Evolutionary conservation across 306 rosid genomes (phyloP), one percentile per base, ranked within the genome.

Genomic region (Inga oerstediana): DNA sequence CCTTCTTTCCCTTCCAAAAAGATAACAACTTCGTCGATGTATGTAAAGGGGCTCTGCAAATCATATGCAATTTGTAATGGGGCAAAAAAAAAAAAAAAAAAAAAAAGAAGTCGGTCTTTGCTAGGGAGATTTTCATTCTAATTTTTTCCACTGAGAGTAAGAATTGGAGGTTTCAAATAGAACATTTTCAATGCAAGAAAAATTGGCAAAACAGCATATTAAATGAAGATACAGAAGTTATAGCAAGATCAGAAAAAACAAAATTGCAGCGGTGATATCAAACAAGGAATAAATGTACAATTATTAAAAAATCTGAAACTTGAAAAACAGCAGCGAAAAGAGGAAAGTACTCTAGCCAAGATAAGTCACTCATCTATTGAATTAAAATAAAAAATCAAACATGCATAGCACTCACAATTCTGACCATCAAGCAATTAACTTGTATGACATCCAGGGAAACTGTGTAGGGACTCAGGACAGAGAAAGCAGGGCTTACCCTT

Each of bases 21-120:
- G 98, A 84, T 96, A 96, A 80, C 94, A 93, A 79, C 97, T 27
- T 27, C 94, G 98, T 52, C 98, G 97, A 85, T 96, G 97, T 84
- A 96, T 91, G 73, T 96, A 93, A 65, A 96, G 91, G 76, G 98
- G 99, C 80, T 96, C 99, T 96, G 93, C 48, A 39, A 75, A 87
- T 79, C 69, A 88, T 80, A 76, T 27, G 61, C 39, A 83, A 59
- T 74, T 82, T 82, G 80, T 76, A 67, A 27, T 27, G 30, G 30
- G 30, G 30, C 30, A 0, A 27, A 27, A 27, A 27, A 27, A n/a
- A n/a, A n/a, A n/a, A n/a, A 89, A 85, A 12, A 72, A 20, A 81
- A 52, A 27, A 22, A 2, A 32, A 81, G 76, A 37, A 82, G 66
- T 2, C 7, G 8, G 1, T 44, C 73, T 82, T 52, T 56, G 73